These are phyloP conservation scores for Desmodesmus armatus DNA, from an alignment of 139 green algal genomes.

Conservation along the genomic window DNA sequence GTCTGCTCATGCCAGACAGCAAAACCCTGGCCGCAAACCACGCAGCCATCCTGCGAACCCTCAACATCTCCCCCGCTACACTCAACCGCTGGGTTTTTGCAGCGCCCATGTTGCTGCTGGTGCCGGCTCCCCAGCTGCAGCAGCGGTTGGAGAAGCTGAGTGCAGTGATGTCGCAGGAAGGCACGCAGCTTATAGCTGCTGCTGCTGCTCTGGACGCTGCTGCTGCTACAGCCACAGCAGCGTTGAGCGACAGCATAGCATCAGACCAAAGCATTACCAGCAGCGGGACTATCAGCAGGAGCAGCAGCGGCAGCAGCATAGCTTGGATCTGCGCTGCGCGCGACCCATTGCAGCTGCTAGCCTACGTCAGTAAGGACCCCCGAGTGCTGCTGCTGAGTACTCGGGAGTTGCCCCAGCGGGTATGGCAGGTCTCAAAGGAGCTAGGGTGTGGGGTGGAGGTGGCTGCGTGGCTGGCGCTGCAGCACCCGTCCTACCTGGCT, in stretches of 20 bases:
- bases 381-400: constrained; percentile 25
- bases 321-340: not conserved
- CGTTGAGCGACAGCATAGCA: not conserved
- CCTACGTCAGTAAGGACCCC: constrained; percentile 26
- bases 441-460: not conserved
- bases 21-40: constrained; percentile 28
- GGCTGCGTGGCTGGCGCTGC: constrained; percentile 8
- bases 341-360: not conserved
- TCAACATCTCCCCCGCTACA: not conserved
- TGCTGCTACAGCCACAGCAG: not conserved
- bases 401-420: not conserved
- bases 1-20: constrained; percentile 17
- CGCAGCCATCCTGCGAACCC: not conserved
- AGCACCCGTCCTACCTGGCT: constrained; percentile 34
- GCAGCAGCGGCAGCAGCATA: not conserved
- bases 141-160: constrained; percentile 22
- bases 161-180: not conserved
- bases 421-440: not conserved
- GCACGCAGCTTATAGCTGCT: not conserved
- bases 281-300: not conserved
- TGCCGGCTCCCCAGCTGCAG: too few relatives aligned
- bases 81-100: constrained; percentile 14
- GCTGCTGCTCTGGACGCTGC: not conserved
- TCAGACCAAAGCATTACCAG: not conserved
- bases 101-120: constrained; percentile 30